Conservation (phyloP, 2,329 filamentous ascomycete species). For the Aureobasidium namibiae region DNA sequence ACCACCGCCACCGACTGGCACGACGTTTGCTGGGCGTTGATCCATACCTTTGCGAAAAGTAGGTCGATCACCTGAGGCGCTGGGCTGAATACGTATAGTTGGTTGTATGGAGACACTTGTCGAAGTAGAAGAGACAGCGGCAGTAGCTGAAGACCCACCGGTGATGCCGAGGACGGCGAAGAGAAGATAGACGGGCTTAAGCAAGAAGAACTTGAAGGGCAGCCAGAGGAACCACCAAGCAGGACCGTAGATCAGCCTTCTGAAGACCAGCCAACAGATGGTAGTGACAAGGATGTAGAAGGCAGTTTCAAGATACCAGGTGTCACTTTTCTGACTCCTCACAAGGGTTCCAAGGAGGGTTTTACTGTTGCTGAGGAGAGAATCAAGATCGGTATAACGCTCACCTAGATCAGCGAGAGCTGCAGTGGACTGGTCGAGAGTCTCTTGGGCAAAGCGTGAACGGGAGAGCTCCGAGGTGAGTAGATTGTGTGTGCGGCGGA, state of each 20-base stretch:
- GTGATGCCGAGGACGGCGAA: conserved; percentile 7
- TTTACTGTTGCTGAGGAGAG: conserved; percentile 64
- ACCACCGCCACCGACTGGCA: conserved; percentile 42
- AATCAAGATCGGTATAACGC: conserved; percentile 71
- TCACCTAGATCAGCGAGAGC: conserved; percentile 75
- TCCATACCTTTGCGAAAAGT: conserved; percentile 20
- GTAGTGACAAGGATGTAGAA: conserved; percentile 75
- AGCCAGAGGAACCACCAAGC: conserved; percentile 83
- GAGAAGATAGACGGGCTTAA: conserved; percentile 15
- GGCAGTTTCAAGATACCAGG: conserved; percentile 91
- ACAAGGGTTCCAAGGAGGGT: conserved; percentile 72
- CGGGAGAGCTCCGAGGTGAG: conserved; percentile 78
- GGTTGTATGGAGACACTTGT: conserved; percentile 10
- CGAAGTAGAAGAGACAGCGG: background rate
- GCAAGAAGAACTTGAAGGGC: conserved; percentile 37
- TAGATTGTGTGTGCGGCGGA: conserved; percentile 77
- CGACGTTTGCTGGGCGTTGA: conserved; percentile 21
- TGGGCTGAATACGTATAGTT: conserved; percentile 34
- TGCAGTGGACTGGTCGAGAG: conserved; percentile 72
- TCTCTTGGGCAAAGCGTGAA: conserved; percentile 84
- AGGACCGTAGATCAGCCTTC: conserved; percentile 79
- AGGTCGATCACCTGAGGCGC: conserved; percentile 31
- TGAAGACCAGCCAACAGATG: conserved; percentile 76
- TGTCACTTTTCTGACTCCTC: conserved; percentile 87
- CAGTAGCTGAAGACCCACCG: background rate